Base-by-base conservation (phyloP, 441 rosid genomes). In the Arabidopsis hybrid region DNA sequence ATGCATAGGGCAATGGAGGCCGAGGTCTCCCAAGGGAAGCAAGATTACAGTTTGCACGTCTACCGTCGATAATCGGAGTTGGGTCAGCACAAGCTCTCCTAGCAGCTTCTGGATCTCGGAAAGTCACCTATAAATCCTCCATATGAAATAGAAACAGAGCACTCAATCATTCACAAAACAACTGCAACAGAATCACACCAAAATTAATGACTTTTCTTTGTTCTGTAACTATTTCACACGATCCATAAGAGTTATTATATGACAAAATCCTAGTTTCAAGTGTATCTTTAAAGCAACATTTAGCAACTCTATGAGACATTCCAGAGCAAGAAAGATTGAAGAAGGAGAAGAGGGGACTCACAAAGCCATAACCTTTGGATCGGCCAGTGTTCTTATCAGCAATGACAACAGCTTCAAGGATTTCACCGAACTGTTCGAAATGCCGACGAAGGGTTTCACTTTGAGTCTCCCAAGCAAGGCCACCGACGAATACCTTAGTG, bases 361-460 rank as follows among this genome's bases (percentile, higher is more conserved):
- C 99, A 81, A 95, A 95, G 53, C 99, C 99, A 47, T 95, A 95
- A 73, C 99, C 99, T 85, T 89, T 95, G 80, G 99, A 95, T 75
- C 99, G 91, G 67, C 92, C 96, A 16, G 95, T 91, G 73, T 88
- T 91, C 87, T 95, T 95, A 78, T 95, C 99, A 16, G 89, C 74
- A 77, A 95, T 91, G 57, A 95, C 99, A 43, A 91, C 95, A 43
- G 98, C 99, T 78, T 95, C 99, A 11, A 89, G 86, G 80, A 95
- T 91, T 35, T 92, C 97, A 17, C 99, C 99, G 31, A 79, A 92
- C 74, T 81, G 96, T 71, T 92, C 94, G 40, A 95, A 95, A 79
- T 92, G 82, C 12, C 89, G 91, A 60, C 88, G 86, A 90, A 95
- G 83, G 52, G 96, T 85, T 43, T 89, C 95, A 55, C 93, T 95